A percentile compares a stretch with the other conserved stretches of the same genome.
Evolutionary conservation across 768 basidiomycete species (phyloP).

Genomic region (Leccinellum rugosiceps): DNA sequence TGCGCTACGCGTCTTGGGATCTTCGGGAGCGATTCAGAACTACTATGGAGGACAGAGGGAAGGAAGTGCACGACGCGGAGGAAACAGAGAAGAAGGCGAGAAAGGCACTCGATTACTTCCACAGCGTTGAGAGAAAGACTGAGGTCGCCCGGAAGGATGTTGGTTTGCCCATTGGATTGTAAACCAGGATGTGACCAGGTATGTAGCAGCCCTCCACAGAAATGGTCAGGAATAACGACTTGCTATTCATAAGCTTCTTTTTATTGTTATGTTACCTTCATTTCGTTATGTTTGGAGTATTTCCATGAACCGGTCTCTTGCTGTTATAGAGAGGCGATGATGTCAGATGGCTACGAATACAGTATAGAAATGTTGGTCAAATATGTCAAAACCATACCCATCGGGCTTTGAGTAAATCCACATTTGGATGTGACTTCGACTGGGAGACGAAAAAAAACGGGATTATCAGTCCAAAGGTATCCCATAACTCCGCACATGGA

Average conservation of each 20-base stretch:
- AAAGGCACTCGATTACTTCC: conserved; percentile 74
- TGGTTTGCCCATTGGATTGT: conserved; percentile 16
- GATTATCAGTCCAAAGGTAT: no score
- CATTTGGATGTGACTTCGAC: no score
- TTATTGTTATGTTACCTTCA: conserved; percentile 4
- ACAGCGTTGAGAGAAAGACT: conserved; percentile 46
- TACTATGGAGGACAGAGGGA: conserved; percentile 75
- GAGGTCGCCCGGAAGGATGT: conserved; percentile 33
- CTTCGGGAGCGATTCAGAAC: conserved; percentile 74
- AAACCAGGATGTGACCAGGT: not conserved
- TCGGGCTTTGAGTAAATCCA: no score
- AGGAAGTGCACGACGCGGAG: conserved; percentile 76
- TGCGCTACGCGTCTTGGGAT: conserved; percentile 90
- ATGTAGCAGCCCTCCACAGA: not conserved
- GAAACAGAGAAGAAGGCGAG: conserved; percentile 66
- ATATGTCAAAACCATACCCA: not conserved
- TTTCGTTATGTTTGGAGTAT: conserved; percentile 10
- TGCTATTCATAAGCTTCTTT: not conserved
- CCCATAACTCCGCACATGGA: no score
- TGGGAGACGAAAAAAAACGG: no score
- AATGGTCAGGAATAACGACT: not conserved
- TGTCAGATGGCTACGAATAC: not conserved
- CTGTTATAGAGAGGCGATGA: conserved; percentile 1
- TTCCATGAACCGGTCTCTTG: conserved; percentile 10
- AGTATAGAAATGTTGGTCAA: not conserved